Base-by-base conservation (phyloP, 148 eudicot species). In the Heliamphora exappendiculata region DNA sequence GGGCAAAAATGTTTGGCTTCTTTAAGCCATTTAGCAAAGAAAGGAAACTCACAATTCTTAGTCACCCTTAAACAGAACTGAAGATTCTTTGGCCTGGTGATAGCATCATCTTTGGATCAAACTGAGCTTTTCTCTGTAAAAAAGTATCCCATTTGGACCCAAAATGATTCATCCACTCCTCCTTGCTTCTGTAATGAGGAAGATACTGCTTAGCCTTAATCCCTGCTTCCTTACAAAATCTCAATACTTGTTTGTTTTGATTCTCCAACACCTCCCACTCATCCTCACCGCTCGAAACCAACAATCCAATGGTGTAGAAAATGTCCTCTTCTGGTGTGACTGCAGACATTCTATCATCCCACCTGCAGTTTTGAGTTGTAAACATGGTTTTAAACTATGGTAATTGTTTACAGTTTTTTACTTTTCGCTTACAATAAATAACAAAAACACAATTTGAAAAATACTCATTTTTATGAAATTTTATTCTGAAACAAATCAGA, bases 31-130 rank as follows among this genome's bases (percentile, higher is more conserved):
- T n/a, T n/a, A n/a, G n/a, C n/a, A n/a, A n/a, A n/a, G n/a, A n/a
- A n/a, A n/a, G n/a, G 19, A 60, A 29, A 14, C 17, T 13, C 26
- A 37, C 3, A 37, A 0, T 66, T 4, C 8, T 0, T 22, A 67
- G 0, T 17, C 7, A 33, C 4, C 37, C 50, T 17, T 34, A 31
- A 3, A 17, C 22, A 33, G 62, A n/a, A 34, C 20, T 85, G 78
- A 92, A 92, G 67, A 95, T 93, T 62, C 79, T 87, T 72, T 95
- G 98, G 31, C 98, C 97, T 0, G 96, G 94, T 0, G 98, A 87
- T 57, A 95, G 76, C 24, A 95, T 92, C 90, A 81, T 82, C 64
- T 84, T 91, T 37, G 98, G 98, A 87, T 95, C 98, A 78, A 88
- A 95, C 83, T 33, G 70, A 1, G 54, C 67, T 74, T 95, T 95